Evolutionary conservation across 768 basidiomycete species (phyloP), one percentile per base, ranked within the genome.

Genomic region (Agaricus subrufescens): DNA sequence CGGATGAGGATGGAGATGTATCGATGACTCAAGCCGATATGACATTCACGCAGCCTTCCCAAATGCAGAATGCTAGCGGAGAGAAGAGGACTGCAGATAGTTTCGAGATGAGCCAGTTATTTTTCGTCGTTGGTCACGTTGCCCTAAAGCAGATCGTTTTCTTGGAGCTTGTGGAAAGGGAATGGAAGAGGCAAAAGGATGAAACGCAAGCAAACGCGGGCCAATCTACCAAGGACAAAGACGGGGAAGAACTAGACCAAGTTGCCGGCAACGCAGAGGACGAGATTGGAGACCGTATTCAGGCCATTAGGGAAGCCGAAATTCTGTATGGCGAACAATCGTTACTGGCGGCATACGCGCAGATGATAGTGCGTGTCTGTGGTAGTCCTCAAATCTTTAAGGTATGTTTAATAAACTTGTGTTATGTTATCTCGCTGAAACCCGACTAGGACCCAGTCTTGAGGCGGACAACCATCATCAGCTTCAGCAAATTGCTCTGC

Each of bases 81-180:
- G 71, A 69, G 46, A 77, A 79, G 46, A 89, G 91, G 55, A 59
- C 82, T 0, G 90, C 89, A 0, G 91, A 94, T 54, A 85, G 89
- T 3, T 97, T 97, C 67, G 83, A 87, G 60, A 81, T 99, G 29
- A 90, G 89, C 61, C 95, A 98, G 67, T 78, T 99, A n/a, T 73
- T 98, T 27, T 98, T 98, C 66, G 82, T 93, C 39, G 94, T 98
- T 19, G 97, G 97, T 0, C 97, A 98, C 68, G 90, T 96, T 29
- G 94, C 96, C 10, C 92, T 98, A 72, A 98, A 98, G 69, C 96
- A 99, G 48, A 92, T 98, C 56, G 94, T 96, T 14, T 97, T 91
- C 65, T 81, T 99, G 19, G 97, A 99, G 68, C 77, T 97, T 48
- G 88, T 98, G 23, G 97, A 99, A 69, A 75, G 95, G 37, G 96